Evolutionary conservation across 1,284 basidiomycete genomes (phyloP), one percentile per base, ranked within the genome.

Genomic region (Moesziomyces globuligerus): DNA sequence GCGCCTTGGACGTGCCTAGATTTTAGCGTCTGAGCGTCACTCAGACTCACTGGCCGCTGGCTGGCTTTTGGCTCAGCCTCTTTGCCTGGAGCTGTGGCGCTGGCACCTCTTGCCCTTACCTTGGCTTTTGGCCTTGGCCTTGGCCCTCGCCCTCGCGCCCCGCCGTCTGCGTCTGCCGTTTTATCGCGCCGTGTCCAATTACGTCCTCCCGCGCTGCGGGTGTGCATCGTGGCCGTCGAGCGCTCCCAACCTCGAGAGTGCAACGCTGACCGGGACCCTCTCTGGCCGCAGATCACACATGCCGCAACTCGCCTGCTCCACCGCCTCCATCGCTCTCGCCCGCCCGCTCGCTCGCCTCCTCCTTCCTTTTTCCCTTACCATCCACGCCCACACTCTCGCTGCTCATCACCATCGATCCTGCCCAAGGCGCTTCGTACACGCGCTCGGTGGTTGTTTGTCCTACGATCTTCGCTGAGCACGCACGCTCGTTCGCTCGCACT

Each of bases 211-310:
- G 41, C 23, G 41, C 46, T 48, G 49, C 41, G 49, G 13, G 41
- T 51, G 40, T 37, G 49, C 49, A 44, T 54, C 44, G 51, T 23
- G 34, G 10, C 32, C 10, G 34, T 47, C 23, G 46, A 21, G 26
- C 25, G 29, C 32, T 34, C 15, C 32, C 17, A 17, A 17, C 32
- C 32, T 42, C 42, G 29, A 46, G 24, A n/a, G n/a, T n/a, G n/a
- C 42, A 39, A 50, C 47, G 57, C 34, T 58, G 32, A 41, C 43
- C 44, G 49, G 37, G 42, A 54, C 57, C 57, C 50, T 53, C 55
- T 24, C 23, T 38, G 7, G 42, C 20, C 23, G 56, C 49, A 47
- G 56, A 58, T 58, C 55, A 48, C 40, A 20, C 47, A 41, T 37
- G 24, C 26, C 46, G 34, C 25, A 24, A 23, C 44, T 29, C 36